Percentiles rank a stretch among this genome's conserved stretches.
These are phyloP conservation scores for Podaxis pistillaris DNA, from an alignment of 768 basidiomycete genomes.

Conservation along the genomic window DNA sequence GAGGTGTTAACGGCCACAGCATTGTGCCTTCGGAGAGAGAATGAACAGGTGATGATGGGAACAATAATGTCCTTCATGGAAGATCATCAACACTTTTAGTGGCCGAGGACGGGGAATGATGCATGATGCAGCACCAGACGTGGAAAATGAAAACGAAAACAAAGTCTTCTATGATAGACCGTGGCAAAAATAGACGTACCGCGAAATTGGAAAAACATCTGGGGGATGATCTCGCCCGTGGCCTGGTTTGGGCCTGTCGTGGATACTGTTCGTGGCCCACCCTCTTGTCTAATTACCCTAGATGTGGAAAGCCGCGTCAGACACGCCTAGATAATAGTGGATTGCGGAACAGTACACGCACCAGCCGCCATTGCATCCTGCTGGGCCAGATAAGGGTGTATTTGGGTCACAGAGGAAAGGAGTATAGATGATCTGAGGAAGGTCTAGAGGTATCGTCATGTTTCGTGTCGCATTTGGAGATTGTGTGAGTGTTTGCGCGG, in stretches of 20 bases:
- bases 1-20: not conserved
- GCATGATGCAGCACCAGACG: not conserved
- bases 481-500: constrained; percentile 5
- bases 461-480: constrained; percentile 21
- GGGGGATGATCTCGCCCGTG: constrained; percentile 46
- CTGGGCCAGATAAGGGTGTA: constrained; percentile 21
- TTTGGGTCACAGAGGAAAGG: constrained; percentile 44
- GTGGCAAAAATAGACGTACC: constrained; percentile 30
- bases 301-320: not conserved
- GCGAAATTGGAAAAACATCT: constrained; percentile 56
- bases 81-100: not conserved
- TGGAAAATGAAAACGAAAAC: not conserved
- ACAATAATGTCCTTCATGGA: not conserved
- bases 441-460: constrained; percentile 35
- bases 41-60: not conserved
- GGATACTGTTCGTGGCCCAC: constrained; percentile 26
- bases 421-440: constrained; percentile 42
- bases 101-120: not conserved
- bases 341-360: constrained; percentile 23
- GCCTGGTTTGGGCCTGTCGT: constrained; percentile 44
- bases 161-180: not conserved
- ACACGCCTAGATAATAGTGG: not conserved
- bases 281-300: constrained; percentile 28
- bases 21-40: no score
- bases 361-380: constrained; percentile 43